phyloP scores from a whole-genome alignment of 805 yeast species.

The Wickerhamomyces xylosicus region DNA sequence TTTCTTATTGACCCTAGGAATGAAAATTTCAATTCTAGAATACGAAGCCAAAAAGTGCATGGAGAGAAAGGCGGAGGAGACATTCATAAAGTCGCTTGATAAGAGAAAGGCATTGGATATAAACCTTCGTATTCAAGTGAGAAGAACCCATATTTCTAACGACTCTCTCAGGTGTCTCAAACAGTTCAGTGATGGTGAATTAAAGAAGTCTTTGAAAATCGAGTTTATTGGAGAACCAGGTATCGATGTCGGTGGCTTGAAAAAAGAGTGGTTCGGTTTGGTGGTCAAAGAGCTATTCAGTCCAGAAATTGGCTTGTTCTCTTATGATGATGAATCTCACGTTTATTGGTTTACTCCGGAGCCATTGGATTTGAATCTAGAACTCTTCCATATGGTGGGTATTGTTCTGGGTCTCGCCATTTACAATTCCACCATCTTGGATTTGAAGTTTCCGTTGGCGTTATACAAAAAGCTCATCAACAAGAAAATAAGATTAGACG shows the following conservation, averaged over 20 bases:
- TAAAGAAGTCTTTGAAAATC: conserved; percentile 66
- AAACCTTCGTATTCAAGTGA: conserved; percentile 54
- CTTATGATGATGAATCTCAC: conserved; percentile 56
- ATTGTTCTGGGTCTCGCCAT: conserved; percentile 84
- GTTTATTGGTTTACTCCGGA: conserved; percentile 64
- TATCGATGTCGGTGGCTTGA: conserved; percentile 89
- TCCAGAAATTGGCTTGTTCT: conserved; percentile 58
- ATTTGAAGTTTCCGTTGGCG: conserved; percentile 65
- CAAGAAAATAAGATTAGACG: conserved; percentile 45
- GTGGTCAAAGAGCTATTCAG: conserved; percentile 61
- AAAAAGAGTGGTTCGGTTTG: conserved; percentile 87
- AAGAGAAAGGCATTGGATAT: conserved; percentile 53
- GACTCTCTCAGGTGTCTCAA: conserved; percentile 67
- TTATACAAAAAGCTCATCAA: conserved; percentile 65
- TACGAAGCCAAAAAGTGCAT: conserved; percentile 72
- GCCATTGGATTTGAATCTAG: conserved; percentile 31
- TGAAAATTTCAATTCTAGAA: conserved; percentile 72
- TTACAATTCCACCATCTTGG: conserved; percentile 81
- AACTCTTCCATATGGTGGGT: conserved; percentile 70
- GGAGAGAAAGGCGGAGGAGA: conserved; percentile 85
- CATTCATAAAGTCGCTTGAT: conserved; percentile 67
- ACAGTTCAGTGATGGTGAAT: conserved; percentile 38
- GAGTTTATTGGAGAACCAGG: conserved; percentile 88
- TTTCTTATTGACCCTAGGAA: conserved; percentile 68
- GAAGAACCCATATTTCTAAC: conserved; percentile 54